Evolutionary conservation across 2,329 filamentous ascomycete genomes (phyloP).

Genomic region (Hypoxylon sp.): DNA sequence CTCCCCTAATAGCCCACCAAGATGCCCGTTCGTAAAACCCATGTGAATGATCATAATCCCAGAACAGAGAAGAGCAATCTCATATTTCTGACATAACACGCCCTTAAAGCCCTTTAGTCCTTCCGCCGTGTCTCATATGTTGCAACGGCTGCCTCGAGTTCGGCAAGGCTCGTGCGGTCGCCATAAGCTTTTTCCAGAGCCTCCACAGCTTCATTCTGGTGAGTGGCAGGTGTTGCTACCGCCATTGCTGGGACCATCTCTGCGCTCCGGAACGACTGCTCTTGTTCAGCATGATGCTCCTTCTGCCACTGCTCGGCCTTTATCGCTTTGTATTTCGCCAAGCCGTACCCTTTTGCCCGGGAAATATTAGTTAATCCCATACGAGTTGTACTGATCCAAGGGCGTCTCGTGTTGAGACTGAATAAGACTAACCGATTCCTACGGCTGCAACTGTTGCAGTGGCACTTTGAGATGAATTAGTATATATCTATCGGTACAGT

Average conservation of each 20-base stretch:
- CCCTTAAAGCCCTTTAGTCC: slow-evolving; percentile 12
- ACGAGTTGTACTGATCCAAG: not conserved
- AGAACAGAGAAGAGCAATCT: not conserved
- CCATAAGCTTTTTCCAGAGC: slow-evolving; percentile 64
- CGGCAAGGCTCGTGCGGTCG: slow-evolving; percentile 62
- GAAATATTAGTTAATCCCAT: slow-evolving; percentile 8
- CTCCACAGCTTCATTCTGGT: slow-evolving; percentile 52
- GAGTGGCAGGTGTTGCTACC: slow-evolving; percentile 46
- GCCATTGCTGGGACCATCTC: slow-evolving; percentile 46
- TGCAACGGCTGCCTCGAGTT: slow-evolving; percentile 62
- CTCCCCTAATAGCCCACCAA: slow-evolving; percentile 17
- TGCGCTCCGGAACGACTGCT: slow-evolving; percentile 48
- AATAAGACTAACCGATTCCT: slow-evolving; percentile 49
- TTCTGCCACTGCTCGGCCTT: slow-evolving; percentile 43
- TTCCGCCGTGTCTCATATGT: slow-evolving; percentile 58
- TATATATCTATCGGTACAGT: slow-evolving; percentile 5
- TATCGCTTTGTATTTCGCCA: slow-evolving; percentile 49
- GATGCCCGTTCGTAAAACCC: slow-evolving; percentile 23
- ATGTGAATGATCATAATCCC: slow-evolving; percentile 2
- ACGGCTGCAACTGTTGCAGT: slow-evolving; percentile 52
- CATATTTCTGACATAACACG: not conserved
- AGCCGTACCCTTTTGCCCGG: slow-evolving; percentile 46
- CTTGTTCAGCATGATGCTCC: slow-evolving; percentile 40
- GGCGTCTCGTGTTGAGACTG: not conserved
- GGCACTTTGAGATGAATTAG: slow-evolving; percentile 47